These are phyloP conservation scores for Syncephalis fuscata DNA, from an alignment of 371 early-diverging fungal genomes.

Conservation along the genomic window DNA sequence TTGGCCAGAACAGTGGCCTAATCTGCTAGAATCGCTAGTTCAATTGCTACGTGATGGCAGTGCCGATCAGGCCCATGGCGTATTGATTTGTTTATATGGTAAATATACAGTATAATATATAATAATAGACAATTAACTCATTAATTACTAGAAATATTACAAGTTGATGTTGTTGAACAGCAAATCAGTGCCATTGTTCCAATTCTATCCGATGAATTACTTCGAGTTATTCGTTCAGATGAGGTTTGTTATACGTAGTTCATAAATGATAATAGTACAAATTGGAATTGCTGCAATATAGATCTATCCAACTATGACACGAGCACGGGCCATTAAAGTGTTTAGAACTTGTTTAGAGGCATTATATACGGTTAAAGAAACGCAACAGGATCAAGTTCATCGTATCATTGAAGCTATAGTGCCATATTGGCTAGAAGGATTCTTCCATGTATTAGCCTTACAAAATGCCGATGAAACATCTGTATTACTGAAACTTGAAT, in stretches of 20 bases:
- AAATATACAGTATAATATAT: neutral
- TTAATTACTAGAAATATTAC: slow-evolving; percentile 46
- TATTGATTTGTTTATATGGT: slow-evolving; percentile 28
- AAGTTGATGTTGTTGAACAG: slow-evolving; percentile 68
- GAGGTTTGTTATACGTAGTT: slow-evolving; percentile 7
- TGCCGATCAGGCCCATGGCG: slow-evolving; percentile 62
- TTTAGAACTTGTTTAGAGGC: slow-evolving; percentile 72
- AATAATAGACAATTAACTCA: neutral
- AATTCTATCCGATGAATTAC: slow-evolving; percentile 65
- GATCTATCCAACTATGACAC: slow-evolving; percentile 50
- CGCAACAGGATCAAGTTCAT: slow-evolving; percentile 47
- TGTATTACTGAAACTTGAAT: too few relatives aligned
- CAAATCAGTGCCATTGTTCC: slow-evolving; percentile 68
- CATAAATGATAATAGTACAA: neutral
- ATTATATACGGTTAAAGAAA: slow-evolving; percentile 55
- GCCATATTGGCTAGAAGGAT: slow-evolving; percentile 59
- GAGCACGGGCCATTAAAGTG: slow-evolving; percentile 61
- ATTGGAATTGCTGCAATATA: slow-evolving; percentile 8
- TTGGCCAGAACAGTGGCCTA: slow-evolving; percentile 93
- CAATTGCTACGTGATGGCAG: slow-evolving; percentile 44
- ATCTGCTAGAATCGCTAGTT: slow-evolving; percentile 62
- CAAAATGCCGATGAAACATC: slow-evolving; percentile 6
- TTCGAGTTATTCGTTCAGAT: slow-evolving; percentile 42
- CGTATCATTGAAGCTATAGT: slow-evolving; percentile 56
- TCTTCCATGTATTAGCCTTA: slow-evolving; percentile 38